Base-by-base conservation (phyloP, 345 rosid species). In the Garcia nutans region DNA sequence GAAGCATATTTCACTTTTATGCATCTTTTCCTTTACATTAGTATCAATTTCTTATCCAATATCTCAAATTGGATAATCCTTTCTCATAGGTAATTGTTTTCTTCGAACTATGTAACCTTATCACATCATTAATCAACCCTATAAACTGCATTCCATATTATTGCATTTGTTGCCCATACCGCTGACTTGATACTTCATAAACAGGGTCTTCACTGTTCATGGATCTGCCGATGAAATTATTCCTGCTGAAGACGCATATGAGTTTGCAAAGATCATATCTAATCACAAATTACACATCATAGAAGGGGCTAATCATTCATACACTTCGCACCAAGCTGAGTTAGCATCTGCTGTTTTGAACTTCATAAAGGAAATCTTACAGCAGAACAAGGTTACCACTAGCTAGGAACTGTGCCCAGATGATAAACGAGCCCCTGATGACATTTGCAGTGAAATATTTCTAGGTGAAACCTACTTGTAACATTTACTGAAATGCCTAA, bases 251-350 rank as follows among this genome's bases (percentile, higher is more conserved):
- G 83, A 80, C 44, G 83, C 79, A 8, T 31, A 15, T 6, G 83
- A 76, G 67, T 80, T 80, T 61, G 73, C 77, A 31, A 76, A 80
- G 76, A 61, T 80, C 74, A 76, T 80, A 66, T 60, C 77, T 13
- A 76, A 80, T 72, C 83, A 80, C 74, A 72, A 41, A 10, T 64
- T 80, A 72, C 80, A 76, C 47, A 67, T 80, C 65, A 52, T 80
- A 52, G 83, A 76, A 12, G 83, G 80, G 60, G 83, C 83, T 45
- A 66, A 76, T 67, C 83, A 80, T 59, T 24, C 76, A 52, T 80
- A 71, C 77, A 80, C 73, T n/a, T 59, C 73, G 5, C 83, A 76
- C 41, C 74, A 68, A 63, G 20, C 65, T 63, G 76, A 72, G 79
- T 66, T 74, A 41, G 65, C 71, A 47, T 63, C 74, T 31, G 26